Evolutionary conservation across 2,329 filamentous ascomycete species (phyloP), one percentile per base, ranked within the genome.

Genomic region (Pezicula carpinea): DNA sequence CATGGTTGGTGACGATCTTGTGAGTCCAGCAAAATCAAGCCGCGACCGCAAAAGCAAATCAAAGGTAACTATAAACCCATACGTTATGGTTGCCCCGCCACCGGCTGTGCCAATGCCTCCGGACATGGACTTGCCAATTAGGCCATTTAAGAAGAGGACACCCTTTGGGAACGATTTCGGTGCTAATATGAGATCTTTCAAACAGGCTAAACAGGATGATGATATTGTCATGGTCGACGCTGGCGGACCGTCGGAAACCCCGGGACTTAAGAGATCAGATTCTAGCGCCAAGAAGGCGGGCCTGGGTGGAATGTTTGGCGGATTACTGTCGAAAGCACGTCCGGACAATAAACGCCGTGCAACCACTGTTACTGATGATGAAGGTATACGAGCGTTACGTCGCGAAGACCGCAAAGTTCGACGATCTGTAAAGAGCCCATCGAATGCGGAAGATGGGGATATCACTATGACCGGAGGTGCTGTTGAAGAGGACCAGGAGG

Each of bases 191-290:
- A 64, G 67, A 50, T 73, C 71, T 50, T 74, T 80, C 62, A 77
- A 83, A 50, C 83, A 85, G 68, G 71, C 80, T 21, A 71, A 83
- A 47, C 76, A 80, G 49, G 82, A 86, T 53, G 80, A 85, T 41
- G 80, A 84, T 57, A 69, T 79, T 47, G 71, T 79, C 42, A 76
- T 83, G 72, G 71, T 78, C 34, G 75, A 84, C 53, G 65, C 64
- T 21, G 65, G 64, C 39, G 74, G 75, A 23, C 66, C 76, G 4
- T 71, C 77, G 31, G 60, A 62, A 26, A 23, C 50, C 15, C 46
- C 49, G 32, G 48, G 50, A 35, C 58, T 82, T 39, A 81, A 77
- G 59, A 77, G 83, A 40, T 77, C 80, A 32, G 79, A 75, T 54
- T 84, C 83, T 4, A 77, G 69, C 45, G 73, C 81, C 3, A 83